Conservation (phyloP, 2,329 filamentous ascomycete species). For the Trichoderma sp. region DNA sequence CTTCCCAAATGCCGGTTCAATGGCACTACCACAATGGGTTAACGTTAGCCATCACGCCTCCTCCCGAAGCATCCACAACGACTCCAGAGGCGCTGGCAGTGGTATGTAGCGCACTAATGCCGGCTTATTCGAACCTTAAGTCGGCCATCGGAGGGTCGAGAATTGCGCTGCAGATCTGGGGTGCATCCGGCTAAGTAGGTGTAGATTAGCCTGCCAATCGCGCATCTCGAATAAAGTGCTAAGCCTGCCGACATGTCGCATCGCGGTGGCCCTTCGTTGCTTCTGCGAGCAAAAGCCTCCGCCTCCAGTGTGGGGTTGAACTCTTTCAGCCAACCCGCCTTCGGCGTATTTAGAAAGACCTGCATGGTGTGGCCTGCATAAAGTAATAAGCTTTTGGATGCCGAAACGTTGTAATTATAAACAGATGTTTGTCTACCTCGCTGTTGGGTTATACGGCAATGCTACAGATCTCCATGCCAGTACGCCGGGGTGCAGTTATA, state of each 20-base stretch:
- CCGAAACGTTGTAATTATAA: neutral
- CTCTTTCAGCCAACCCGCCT: neutral
- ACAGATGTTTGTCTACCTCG: neutral
- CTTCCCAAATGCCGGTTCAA: neutral
- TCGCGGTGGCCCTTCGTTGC: neutral
- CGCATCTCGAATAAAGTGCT: neutral
- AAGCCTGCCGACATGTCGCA: neutral
- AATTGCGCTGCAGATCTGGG: constrained; percentile 11
- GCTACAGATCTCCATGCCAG: neutral
- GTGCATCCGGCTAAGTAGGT: constrained; percentile 14
- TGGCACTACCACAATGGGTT: neutral
- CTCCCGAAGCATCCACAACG: neutral
- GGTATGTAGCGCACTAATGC: neutral
- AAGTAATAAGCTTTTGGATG: neutral
- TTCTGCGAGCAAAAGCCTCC: neutral
- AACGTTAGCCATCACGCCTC: neutral
- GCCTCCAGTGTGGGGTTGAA: neutral
- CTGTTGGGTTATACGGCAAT: neutral
- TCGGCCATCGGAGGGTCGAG: neutral
- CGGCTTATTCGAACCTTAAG: constrained; percentile 4
- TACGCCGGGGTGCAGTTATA: neutral
- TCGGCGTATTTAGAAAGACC: neutral
- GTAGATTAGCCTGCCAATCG: constrained; percentile 10
- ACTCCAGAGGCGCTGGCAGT: neutral
- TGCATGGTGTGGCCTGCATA: neutral